These are phyloP conservation scores for Lactarius tabidus DNA, from an alignment of 768 basidiomycete species.

Conservation along the genomic window DNA sequence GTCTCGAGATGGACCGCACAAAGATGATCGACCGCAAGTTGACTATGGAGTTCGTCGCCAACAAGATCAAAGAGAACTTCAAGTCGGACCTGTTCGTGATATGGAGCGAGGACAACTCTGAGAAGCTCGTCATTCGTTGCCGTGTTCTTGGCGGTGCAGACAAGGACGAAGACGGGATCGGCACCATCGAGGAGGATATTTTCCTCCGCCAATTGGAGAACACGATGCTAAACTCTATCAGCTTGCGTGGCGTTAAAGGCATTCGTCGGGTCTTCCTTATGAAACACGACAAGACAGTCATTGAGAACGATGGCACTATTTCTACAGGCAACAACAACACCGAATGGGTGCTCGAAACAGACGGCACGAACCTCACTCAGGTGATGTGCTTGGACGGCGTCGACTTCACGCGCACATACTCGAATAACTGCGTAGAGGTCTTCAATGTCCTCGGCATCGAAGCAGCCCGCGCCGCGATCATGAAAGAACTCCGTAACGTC, in stretches of 20 bases:
- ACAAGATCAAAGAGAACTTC: conserved; percentile 91
- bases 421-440: conserved; percentile 95
- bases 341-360: conserved; percentile 98
- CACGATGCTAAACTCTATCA: conserved; percentile 94
- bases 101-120: conserved; percentile 98
- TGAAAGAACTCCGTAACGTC: conserved; percentile 90
- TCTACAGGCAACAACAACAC: conserved; percentile 46
- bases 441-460: conserved; percentile 96
- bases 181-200: conserved; percentile 83
- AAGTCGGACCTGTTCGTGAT: conserved; percentile 96
- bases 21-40: conserved; percentile 98
- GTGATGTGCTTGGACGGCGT: conserved; percentile 96
- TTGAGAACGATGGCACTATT: conserved; percentile 63
- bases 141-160: conserved; percentile 82
- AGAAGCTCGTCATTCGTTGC: conserved; percentile 95
- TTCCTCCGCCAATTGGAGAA: conserved; percentile 96
- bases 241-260: conserved; percentile 85
- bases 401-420: conserved; percentile 89
- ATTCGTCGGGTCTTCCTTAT: conserved; percentile 93
- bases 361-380: conserved; percentile 91
- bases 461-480: conserved; percentile 89
- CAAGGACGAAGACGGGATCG: conserved; percentile 79
- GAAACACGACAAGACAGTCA: conserved; percentile 73
- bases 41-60: conserved; percentile 91
- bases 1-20: conserved; percentile 92